phyloP scores from a whole-genome alignment of 805 yeast genomes.

The Alloascoidea africana region DNA sequence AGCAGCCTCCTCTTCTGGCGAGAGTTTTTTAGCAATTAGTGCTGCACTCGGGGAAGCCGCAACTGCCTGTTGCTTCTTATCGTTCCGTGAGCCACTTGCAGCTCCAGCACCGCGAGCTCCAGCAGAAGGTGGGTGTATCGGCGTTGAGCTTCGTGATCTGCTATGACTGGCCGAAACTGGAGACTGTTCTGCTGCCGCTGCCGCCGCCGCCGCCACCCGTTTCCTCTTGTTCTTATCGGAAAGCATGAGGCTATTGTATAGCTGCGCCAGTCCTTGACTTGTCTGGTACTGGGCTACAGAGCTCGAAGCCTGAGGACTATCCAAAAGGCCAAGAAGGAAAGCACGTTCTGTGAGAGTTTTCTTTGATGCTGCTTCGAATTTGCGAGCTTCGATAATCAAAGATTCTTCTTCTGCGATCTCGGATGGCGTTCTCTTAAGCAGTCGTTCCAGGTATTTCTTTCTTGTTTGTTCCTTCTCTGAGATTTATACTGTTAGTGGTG shows the following conservation, averaged over 20 bases:
- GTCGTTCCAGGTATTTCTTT: constrained; percentile 62
- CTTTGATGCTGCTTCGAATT: constrained; percentile 85
- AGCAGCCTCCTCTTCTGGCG: constrained; percentile 67
- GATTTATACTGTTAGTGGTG: background rate
- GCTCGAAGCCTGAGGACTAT: constrained; percentile 62
- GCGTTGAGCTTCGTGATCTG: background rate
- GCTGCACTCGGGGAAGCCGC: constrained; percentile 6
- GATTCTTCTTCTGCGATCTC: constrained; percentile 98
- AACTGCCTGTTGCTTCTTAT: constrained; percentile 13
- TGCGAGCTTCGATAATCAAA: constrained; percentile 78
- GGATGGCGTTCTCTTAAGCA: constrained; percentile 78
- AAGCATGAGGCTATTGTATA: constrained; percentile 65
- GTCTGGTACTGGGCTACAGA: constrained; percentile 63
- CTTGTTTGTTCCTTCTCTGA: constrained; percentile 57
- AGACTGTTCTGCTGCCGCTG: no score
- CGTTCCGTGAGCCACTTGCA: background rate
- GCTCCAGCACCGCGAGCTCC: constrained; percentile 45
- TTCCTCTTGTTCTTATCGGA: constrained; percentile 47
- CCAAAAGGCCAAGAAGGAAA: constrained; percentile 60
- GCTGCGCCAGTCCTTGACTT: constrained; percentile 79
- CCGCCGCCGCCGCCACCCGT: constrained; percentile 34
- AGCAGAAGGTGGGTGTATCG: no score
- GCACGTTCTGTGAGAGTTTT: constrained; percentile 76
- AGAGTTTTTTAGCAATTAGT: constrained; percentile 36
- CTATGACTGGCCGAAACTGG: no score